Conservation (phyloP, 1,284 basidiomycete genomes). For the Trichosporon coremiiforme region DNA sequence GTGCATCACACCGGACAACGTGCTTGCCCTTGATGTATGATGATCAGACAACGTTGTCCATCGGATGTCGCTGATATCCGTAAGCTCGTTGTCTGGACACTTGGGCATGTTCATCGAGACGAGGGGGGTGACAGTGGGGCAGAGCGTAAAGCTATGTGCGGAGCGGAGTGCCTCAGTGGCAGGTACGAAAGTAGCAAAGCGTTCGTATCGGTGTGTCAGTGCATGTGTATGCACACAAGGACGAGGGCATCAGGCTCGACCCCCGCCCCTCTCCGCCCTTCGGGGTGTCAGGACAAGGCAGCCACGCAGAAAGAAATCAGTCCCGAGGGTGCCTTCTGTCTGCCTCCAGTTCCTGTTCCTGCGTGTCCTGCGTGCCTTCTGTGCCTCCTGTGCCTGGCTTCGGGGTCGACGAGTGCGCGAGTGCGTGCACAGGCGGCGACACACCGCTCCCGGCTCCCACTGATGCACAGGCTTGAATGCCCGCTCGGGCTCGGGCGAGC, state of each 20-base stretch:
- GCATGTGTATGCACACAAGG: not conserved
- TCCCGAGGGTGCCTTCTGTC: conserved; percentile 12
- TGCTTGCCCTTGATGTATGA: not conserved
- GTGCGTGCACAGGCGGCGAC: not conserved
- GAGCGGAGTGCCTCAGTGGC: too few species aligned
- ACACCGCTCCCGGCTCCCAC: not conserved
- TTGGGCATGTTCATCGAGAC: too few species aligned
- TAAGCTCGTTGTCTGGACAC: not conserved
- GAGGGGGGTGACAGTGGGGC: not conserved
- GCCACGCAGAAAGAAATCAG: conserved; percentile 14
- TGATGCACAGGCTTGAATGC: not conserved
- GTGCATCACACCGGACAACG: not conserved
- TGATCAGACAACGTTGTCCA: not conserved
- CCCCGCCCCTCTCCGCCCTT: not conserved
- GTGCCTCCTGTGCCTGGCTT: not conserved
- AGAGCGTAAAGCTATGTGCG: not conserved
- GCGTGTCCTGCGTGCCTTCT: not conserved
- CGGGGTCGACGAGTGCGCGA: too few species aligned
- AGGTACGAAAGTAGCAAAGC: not conserved
- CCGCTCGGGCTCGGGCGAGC: not conserved
- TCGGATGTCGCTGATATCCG: not conserved
- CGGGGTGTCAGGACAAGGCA: not conserved
- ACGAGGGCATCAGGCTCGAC: not conserved
- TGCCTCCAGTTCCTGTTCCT: not conserved
- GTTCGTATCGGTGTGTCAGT: not conserved